phyloP scores from a whole-genome alignment of 2,329 filamentous ascomycete genomes.

The Diaporthe caulivora region DNA sequence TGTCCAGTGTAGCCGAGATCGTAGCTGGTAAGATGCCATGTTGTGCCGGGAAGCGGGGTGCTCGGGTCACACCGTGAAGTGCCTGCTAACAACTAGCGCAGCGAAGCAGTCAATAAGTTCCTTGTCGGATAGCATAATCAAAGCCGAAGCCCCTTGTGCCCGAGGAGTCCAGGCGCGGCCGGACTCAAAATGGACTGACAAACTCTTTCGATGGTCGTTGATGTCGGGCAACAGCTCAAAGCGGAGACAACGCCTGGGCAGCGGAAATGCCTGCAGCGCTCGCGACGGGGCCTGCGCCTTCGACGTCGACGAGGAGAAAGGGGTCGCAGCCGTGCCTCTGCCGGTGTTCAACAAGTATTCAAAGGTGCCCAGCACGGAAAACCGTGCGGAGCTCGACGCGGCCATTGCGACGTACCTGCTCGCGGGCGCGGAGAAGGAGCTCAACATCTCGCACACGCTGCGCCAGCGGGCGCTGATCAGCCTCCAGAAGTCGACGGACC shows the following conservation, averaged over 20 bases:
- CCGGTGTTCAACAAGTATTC: background rate
- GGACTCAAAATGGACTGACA: constrained; percentile 30
- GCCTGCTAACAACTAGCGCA: constrained; percentile 3
- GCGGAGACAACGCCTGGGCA: background rate
- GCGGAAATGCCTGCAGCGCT: background rate
- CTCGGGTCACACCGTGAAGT: too few species aligned
- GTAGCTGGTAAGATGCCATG: constrained; percentile 13
- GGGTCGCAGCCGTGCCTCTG: constrained; percentile 5
- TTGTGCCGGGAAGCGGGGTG: background rate
- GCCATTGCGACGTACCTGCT: constrained; percentile 56
- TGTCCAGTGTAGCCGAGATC: constrained; percentile 3
- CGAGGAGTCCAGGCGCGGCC: background rate
- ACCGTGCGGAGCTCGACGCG: constrained; percentile 51
- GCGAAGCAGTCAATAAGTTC: constrained; percentile 36
- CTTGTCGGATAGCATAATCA: constrained; percentile 36
- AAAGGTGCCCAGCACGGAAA: constrained; percentile 18
- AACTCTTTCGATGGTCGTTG: constrained; percentile 2
- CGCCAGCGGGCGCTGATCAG: constrained; percentile 53
- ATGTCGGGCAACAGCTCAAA: background rate
- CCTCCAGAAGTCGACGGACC: constrained; percentile 53
- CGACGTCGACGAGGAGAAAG: constrained; percentile 27
- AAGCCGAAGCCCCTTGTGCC: constrained; percentile 37
- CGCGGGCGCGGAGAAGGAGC: constrained; percentile 57
- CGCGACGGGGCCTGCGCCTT: constrained; percentile 9
- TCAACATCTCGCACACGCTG: constrained; percentile 59